phyloP scores from a whole-genome alignment of 2,329 filamentous ascomycete species.

The Scopulariopsis brevicaulis region DNA sequence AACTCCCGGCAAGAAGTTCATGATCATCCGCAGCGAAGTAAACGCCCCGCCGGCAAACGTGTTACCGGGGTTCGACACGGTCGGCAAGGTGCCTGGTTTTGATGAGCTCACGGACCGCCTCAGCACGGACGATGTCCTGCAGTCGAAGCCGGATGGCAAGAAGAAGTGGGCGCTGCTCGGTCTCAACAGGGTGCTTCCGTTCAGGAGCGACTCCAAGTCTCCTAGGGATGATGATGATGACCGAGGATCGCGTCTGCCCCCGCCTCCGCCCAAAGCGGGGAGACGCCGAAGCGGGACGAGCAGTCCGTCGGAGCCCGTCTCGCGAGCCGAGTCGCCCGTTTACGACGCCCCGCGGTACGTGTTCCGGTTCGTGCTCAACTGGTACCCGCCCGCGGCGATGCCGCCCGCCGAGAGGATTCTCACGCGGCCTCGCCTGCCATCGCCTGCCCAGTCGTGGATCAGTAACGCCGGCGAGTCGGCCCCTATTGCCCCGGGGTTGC shows the following conservation, averaged over 20 bases:
- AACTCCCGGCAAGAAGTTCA: constrained; percentile 72
- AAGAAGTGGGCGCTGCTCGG: constrained; percentile 53
- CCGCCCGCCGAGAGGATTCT: constrained; percentile 51
- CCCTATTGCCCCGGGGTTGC: constrained; percentile 21
- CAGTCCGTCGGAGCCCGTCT: constrained; percentile 21
- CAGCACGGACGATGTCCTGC: background rate
- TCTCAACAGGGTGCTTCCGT: constrained; percentile 49
- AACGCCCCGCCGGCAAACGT: constrained; percentile 33
- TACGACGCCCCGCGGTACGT: constrained; percentile 47
- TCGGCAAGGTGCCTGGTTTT: constrained; percentile 18
- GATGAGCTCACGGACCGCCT: background rate
- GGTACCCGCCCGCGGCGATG: constrained; percentile 40
- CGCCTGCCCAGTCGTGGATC: constrained; percentile 56
- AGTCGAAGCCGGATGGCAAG: constrained; percentile 31
- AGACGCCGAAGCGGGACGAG: background rate
- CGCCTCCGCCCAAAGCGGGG: constrained; percentile 18
- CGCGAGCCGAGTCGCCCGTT: constrained; percentile 37
- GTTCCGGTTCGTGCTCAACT: constrained; percentile 67
- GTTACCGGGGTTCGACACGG: constrained; percentile 37
- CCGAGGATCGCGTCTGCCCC: constrained; percentile 11
- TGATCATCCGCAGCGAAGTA: constrained; percentile 76
- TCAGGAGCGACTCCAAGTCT: constrained; percentile 6
- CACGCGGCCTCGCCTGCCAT: constrained; percentile 56
- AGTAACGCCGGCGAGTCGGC: constrained; percentile 26
- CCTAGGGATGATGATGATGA: background rate